phyloP scores from a whole-genome alignment of 768 basidiomycete species.

The Boletus fagicola region DNA sequence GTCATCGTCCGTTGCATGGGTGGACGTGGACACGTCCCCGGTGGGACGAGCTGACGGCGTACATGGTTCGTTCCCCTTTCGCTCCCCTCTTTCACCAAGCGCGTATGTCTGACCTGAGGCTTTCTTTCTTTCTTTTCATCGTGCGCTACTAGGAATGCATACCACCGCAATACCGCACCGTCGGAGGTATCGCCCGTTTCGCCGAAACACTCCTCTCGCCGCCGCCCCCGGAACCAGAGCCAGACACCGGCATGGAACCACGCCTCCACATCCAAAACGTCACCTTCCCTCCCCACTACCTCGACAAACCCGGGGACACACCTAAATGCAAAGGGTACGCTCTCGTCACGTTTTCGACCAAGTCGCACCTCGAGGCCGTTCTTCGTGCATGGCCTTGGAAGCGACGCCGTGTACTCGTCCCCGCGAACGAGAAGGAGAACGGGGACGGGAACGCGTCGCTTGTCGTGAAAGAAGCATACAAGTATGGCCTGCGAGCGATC shows the following conservation, averaged over 20 bases:
- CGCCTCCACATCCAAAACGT: conserved; percentile 48
- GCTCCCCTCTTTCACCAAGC: neutral
- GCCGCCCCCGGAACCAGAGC: neutral
- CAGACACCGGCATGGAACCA: neutral
- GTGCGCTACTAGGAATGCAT: conserved; percentile 59
- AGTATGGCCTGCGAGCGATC: conserved; percentile 58
- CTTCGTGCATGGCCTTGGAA: conserved; percentile 64
- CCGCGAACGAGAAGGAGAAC: neutral
- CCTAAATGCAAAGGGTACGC: conserved; percentile 76
- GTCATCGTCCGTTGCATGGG: conserved; percentile 22
- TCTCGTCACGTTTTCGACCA: conserved; percentile 53
- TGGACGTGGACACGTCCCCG: conserved; percentile 38
- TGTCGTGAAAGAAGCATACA: conserved; percentile 44
- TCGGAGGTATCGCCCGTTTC: conserved; percentile 51
- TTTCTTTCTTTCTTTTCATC: neutral
- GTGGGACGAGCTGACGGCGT: conserved; percentile 66
- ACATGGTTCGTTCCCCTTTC: conserved; percentile 48
- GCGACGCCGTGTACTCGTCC: conserved; percentile 3
- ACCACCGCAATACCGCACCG: conserved; percentile 50
- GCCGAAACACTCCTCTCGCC: conserved; percentile 35
- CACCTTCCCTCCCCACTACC: conserved; percentile 59
- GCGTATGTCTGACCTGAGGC: neutral
- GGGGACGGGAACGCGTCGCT: neutral
- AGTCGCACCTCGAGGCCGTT: conserved; percentile 42
- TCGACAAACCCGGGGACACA: conserved; percentile 51